These are phyloP conservation scores for Coccomyxa sp. DNA, from an alignment of 139 green algal species.

Conservation along the genomic window DNA sequence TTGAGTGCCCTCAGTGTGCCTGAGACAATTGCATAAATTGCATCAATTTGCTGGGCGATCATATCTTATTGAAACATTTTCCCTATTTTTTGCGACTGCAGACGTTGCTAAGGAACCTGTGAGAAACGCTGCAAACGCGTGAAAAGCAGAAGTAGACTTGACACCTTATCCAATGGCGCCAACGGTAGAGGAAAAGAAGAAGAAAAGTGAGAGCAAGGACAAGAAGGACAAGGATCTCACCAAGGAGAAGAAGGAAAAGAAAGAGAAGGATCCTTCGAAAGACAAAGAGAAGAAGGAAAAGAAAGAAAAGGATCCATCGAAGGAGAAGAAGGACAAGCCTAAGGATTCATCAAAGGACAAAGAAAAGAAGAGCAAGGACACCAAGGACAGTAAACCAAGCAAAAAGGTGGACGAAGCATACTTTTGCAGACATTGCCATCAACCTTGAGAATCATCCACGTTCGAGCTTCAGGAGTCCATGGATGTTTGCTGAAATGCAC, in stretches of 20 bases:
- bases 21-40: too few species aligned
- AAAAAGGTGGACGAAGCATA: constrained; percentile 2
- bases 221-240: constrained; percentile 32
- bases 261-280: constrained; percentile 37
- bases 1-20: too few species aligned
- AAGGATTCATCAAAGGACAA: constrained; percentile 31
- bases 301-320: constrained; percentile 50
- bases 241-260: constrained; percentile 38
- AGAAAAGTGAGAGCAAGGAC: constrained; percentile 23
- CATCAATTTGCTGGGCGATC: too few species aligned
- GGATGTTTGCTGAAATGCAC: not conserved
- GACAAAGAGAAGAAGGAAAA: constrained; percentile 28
- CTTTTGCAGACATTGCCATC: not conserved
- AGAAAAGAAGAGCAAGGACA: constrained; percentile 26
- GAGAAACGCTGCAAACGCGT: not conserved
- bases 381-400: constrained; percentile 11
- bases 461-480: not conserved
- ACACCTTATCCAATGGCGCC: constrained; percentile 2
- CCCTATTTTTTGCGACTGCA: too few species aligned
- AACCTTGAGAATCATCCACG: not conserved
- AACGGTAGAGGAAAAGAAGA: constrained; percentile 40
- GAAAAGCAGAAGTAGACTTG: not conserved
- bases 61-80: too few species aligned
- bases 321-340: constrained; percentile 41
- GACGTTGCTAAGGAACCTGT: not conserved